phyloP scores from a whole-genome alignment of 164 flowering plant genomes.

The Vitis amurensis region DNA sequence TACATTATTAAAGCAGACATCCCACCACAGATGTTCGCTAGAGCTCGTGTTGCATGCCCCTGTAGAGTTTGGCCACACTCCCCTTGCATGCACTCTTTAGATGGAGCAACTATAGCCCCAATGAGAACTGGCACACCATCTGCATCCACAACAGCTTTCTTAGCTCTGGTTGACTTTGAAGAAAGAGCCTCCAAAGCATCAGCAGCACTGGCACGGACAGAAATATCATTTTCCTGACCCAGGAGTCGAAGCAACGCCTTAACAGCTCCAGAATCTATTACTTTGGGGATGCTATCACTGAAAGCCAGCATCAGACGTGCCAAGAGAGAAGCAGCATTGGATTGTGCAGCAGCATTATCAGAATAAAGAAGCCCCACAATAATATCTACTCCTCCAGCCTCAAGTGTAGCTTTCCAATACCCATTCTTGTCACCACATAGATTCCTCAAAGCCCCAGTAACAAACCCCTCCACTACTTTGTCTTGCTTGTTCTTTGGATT shows the following conservation, averaged over 20 bases:
- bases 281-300: slow-evolving; percentile 74
- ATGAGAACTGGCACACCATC: slow-evolving; percentile 67
- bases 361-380: slow-evolving; percentile 79
- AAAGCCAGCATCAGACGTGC: slow-evolving; percentile 78
- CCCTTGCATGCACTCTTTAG: slow-evolving; percentile 88
- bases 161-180: slow-evolving; percentile 59
- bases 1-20: slow-evolving; percentile 63
- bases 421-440: slow-evolving; percentile 88
- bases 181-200: slow-evolving; percentile 86
- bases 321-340: slow-evolving; percentile 96
- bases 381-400: slow-evolving; percentile 81
- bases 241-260: slow-evolving; percentile 60
- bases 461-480: slow-evolving; percentile 79
- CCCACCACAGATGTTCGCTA: slow-evolving; percentile 84
- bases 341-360: slow-evolving; percentile 64
- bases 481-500: slow-evolving; percentile 62
- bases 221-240: slow-evolving; percentile 59
- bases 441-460: slow-evolving; percentile 85
- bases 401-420: slow-evolving; percentile 75
- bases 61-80: slow-evolving; percentile 64
- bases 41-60: slow-evolving; percentile 64
- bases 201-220: slow-evolving; percentile 88
- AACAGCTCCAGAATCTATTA: slow-evolving; percentile 75
- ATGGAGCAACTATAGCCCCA: slow-evolving; percentile 88
- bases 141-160: slow-evolving; percentile 62